phyloP scores from a whole-genome alignment of 2,329 filamentous ascomycete species.

The Catunica adiposa region DNA sequence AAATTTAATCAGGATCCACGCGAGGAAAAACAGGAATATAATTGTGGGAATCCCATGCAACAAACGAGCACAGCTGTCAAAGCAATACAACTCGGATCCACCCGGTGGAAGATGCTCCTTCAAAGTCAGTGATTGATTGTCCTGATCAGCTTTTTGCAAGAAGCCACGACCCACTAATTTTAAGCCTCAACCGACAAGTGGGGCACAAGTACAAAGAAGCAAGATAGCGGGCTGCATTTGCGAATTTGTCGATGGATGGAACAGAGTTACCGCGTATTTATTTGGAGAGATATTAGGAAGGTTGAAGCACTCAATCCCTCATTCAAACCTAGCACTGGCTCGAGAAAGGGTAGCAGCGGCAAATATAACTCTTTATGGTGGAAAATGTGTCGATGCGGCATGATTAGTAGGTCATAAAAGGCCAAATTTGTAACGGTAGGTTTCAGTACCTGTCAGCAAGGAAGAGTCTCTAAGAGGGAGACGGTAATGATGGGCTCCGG shows the following conservation, averaged over 20 bases:
- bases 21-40: neutral
- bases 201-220: neutral
- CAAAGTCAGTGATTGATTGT: neutral
- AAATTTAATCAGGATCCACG: neutral
- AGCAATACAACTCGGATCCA: constrained; percentile 1
- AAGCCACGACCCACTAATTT: neutral
- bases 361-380: constrained; percentile 1
- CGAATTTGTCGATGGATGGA: no score
- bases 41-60: neutral
- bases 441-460: neutral
- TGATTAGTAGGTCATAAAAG: neutral
- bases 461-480: neutral
- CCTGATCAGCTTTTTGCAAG: neutral
- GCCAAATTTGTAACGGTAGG: neutral
- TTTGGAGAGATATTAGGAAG: neutral
- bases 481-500: neutral
- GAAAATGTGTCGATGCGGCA: neutral
- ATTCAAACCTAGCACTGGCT: neutral
- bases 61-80: neutral
- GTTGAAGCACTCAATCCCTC: neutral
- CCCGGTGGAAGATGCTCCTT: neutral
- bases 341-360: neutral
- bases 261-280: no score
- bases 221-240: no score
- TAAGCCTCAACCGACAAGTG: neutral